Conservation (phyloP, 2,329 filamentous ascomycete genomes). For the Colletotrichum trifolii region DNA sequence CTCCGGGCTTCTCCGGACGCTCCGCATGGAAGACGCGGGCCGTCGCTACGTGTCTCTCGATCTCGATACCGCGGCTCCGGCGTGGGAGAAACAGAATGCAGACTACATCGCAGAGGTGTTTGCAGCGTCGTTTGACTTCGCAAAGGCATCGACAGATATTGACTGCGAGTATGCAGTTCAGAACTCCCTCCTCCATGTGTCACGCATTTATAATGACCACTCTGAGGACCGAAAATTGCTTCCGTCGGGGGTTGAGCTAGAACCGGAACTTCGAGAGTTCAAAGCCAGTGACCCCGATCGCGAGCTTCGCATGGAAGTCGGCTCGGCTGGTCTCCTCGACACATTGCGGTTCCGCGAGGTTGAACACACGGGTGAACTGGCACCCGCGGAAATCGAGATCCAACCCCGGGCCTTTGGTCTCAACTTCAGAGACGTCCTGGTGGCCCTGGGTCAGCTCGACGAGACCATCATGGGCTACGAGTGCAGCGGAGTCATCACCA, state of each 20-base stretch:
- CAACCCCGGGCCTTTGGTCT: slow-evolving; percentile 42
- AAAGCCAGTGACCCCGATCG: no score
- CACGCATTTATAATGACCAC: slow-evolving; percentile 24
- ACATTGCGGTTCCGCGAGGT: slow-evolving; percentile 41
- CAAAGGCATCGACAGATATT: background rate
- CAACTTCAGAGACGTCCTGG: slow-evolving; percentile 43
- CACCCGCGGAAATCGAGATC: slow-evolving; percentile 40
- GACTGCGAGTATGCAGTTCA: slow-evolving; percentile 25
- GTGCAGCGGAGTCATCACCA: slow-evolving; percentile 47
- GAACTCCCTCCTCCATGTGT: slow-evolving; percentile 1
- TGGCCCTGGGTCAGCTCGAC: slow-evolving; percentile 40
- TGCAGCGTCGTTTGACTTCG: slow-evolving; percentile 10
- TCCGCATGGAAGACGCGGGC: slow-evolving; percentile 29
- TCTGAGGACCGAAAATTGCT: background rate
- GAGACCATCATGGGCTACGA: slow-evolving; percentile 44
- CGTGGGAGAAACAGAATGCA: background rate
- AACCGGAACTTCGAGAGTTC: slow-evolving; percentile 4
- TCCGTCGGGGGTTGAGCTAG: background rate
- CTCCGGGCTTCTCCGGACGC: slow-evolving; percentile 32
- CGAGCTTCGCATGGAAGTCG: slow-evolving; percentile 33
- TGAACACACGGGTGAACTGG: background rate
- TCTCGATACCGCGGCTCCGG: background rate
- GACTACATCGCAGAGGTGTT: slow-evolving; percentile 9
- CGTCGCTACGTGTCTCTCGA: slow-evolving; percentile 35
- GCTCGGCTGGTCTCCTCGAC: slow-evolving; percentile 39